phyloP scores from a whole-genome alignment of 192 early-diverging fungal species.

The Dissophora ornata region DNA sequence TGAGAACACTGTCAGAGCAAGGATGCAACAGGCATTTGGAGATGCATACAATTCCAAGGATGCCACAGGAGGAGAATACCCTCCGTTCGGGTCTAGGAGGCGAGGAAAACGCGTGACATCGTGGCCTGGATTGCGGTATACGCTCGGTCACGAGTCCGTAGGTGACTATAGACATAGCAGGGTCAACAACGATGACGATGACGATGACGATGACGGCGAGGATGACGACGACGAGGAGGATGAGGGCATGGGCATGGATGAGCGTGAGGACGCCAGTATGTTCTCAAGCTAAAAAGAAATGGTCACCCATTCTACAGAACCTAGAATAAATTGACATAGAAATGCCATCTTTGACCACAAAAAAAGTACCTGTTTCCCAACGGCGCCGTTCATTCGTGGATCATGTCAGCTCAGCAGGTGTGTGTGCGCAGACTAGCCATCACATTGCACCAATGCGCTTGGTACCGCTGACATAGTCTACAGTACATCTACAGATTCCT shows the following conservation, averaged over 20 bases:
- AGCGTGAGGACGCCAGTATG: slow-evolving; percentile 13
- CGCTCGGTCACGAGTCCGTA: slow-evolving; percentile 29
- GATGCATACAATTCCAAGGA: not conserved
- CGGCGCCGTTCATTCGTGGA: too few species aligned
- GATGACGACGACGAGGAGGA: slow-evolving; percentile 31
- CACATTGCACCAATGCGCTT: too few species aligned
- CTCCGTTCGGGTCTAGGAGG: slow-evolving; percentile 1
- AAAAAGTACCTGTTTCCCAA: too few species aligned
- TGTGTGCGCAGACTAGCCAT: not conserved
- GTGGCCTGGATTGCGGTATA: slow-evolving; percentile 39
- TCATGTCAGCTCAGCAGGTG: too few species aligned
- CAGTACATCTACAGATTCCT: too few species aligned
- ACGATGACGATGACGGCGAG: slow-evolving; percentile 5
- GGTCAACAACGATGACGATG: not conserved
- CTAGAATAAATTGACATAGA: too few species aligned
- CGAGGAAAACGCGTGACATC: slow-evolving; percentile 19
- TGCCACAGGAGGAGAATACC: not conserved
- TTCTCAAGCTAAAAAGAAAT: too few species aligned
- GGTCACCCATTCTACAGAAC: too few species aligned
- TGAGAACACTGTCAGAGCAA: slow-evolving; percentile 41
- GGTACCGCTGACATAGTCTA: too few species aligned
- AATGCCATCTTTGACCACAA: too few species aligned
- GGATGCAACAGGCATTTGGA: slow-evolving; percentile 42
- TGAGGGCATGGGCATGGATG: slow-evolving; percentile 7
- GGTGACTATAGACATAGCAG: slow-evolving; percentile 13